phyloP scores from a whole-genome alignment of 2,329 filamentous ascomycete species.

The Sporothrix globosa region DNA sequence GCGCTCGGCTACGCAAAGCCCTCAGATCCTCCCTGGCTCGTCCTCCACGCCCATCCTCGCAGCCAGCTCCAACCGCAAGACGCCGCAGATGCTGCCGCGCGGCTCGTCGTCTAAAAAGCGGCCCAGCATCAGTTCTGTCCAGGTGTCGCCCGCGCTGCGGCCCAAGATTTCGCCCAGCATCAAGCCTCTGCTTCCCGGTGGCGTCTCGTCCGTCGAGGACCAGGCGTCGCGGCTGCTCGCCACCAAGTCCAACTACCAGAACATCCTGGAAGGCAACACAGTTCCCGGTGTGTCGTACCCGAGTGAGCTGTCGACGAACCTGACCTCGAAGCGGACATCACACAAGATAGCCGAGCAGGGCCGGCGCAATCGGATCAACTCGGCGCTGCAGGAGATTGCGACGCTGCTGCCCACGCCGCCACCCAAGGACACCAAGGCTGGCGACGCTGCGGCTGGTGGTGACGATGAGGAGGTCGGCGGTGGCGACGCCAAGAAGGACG shows the following conservation, averaged over 20 bases:
- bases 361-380: conserved; percentile 91
- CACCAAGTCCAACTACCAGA: conserved; percentile 97
- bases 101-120: conserved; percentile 66
- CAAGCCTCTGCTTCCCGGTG: conserved; percentile 77
- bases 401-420: conserved; percentile 67
- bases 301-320: conserved; percentile 84
- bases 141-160: conserved; percentile 82
- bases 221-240: conserved; percentile 75
- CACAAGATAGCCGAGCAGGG: conserved; percentile 99
- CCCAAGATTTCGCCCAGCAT: conserved; percentile 94
- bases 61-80: conserved; percentile 49
- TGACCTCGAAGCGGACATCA: conserved; percentile 94
- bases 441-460: conserved; percentile 43
- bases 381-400: conserved; percentile 88
- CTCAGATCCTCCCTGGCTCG: conserved; percentile 61
- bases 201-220: conserved; percentile 57
- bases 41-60: conserved; percentile 35
- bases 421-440: conserved; percentile 41
- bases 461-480: conserved; percentile 30
- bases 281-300: conserved; percentile 90
- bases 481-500: conserved; percentile 49
- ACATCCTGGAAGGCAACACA: conserved; percentile 89
- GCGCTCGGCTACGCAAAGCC: conserved; percentile 66
- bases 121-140: conserved; percentile 68
- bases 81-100: conserved; percentile 60